phyloP scores from a whole-genome alignment of 129 eudicot genomes.

The Cynara cardunculus region DNA sequence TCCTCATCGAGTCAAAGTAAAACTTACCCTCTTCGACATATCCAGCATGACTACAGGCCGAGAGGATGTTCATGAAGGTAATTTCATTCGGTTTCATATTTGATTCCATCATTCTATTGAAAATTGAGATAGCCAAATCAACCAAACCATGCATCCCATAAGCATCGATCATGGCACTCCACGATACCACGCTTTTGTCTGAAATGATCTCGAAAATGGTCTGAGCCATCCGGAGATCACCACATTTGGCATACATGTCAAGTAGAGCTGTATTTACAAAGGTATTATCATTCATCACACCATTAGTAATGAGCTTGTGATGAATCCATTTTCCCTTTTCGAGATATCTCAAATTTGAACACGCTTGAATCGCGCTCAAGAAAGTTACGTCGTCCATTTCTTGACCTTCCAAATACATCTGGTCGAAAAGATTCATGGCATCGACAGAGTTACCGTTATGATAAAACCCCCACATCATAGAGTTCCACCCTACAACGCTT shows the following conservation, averaged over 20 bases:
- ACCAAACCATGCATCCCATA: constrained; percentile 70
- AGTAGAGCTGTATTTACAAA: constrained; percentile 60
- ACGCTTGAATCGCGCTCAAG: constrained; percentile 65
- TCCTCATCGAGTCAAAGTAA: constrained; percentile 50
- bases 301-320: constrained; percentile 49
- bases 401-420: constrained; percentile 34
- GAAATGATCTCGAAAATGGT: constrained; percentile 52
- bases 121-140: constrained; percentile 38
- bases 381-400: constrained; percentile 72
- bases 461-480: constrained; percentile 70
- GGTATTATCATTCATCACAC: constrained; percentile 31
- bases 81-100: constrained; percentile 57
- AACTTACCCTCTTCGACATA: constrained; percentile 63
- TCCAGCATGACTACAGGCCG: constrained; percentile 88
- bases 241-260: constrained; percentile 83
- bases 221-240: constrained; percentile 55
- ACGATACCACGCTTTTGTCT: constrained; percentile 53
- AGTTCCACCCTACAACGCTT: constrained; percentile 70
- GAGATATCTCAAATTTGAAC: constrained; percentile 57
- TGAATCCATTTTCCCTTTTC: constrained; percentile 74
- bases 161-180: constrained; percentile 79
- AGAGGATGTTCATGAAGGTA: constrained; percentile 64
- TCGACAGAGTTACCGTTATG: constrained; percentile 47
- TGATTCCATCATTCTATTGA: constrained; percentile 47
- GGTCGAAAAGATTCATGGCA: constrained; percentile 53